phyloP scores from a whole-genome alignment of 768 basidiomycete species.

The Boletus vinaceobasis region DNA sequence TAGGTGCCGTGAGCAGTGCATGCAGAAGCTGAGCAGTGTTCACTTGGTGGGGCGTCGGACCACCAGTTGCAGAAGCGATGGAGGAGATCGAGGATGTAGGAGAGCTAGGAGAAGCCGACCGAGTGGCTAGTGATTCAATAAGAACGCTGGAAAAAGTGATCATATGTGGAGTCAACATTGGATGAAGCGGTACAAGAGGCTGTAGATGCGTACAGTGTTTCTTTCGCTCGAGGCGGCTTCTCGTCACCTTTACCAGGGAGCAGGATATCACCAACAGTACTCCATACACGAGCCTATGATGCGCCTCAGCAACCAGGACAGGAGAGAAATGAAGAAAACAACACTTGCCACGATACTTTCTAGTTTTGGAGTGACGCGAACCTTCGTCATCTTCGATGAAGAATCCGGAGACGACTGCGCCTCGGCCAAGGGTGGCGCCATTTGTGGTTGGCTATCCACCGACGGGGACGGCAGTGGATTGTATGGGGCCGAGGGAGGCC shows the following conservation, averaged over 20 bases:
- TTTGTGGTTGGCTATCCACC: slow-evolving; percentile 5
- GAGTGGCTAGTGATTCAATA: slow-evolving; percentile 52
- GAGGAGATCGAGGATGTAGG: slow-evolving; percentile 58
- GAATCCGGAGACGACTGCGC: slow-evolving; percentile 11
- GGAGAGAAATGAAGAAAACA: background rate
- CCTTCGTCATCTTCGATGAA: slow-evolving; percentile 31
- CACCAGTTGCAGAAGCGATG: slow-evolving; percentile 32
- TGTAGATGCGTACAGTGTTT: slow-evolving; percentile 52
- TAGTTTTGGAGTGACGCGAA: slow-evolving; percentile 58
- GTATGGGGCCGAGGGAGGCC: background rate
- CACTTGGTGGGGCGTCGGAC: slow-evolving; percentile 64
- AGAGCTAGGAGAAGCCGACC: slow-evolving; percentile 51
- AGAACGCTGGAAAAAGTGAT: slow-evolving; percentile 40
- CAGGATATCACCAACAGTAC: slow-evolving; percentile 60
- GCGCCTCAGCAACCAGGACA: background rate
- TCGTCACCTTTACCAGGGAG: slow-evolving; percentile 47
- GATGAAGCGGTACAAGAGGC: background rate
- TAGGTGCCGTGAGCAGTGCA: slow-evolving; percentile 51
- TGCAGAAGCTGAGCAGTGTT: slow-evolving; percentile 66
- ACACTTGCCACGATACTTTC: slow-evolving; percentile 60
- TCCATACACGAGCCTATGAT: slow-evolving; percentile 64
- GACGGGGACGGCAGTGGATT: background rate
- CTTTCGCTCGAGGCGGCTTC: slow-evolving; percentile 51
- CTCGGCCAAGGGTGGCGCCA: background rate
- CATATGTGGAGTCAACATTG: background rate